A percentile compares a stretch with the other conserved stretches of the same genome.
phyloP scores from a whole-genome alignment of 2,329 filamentous ascomycete species.

The Fusarium poae region DNA sequence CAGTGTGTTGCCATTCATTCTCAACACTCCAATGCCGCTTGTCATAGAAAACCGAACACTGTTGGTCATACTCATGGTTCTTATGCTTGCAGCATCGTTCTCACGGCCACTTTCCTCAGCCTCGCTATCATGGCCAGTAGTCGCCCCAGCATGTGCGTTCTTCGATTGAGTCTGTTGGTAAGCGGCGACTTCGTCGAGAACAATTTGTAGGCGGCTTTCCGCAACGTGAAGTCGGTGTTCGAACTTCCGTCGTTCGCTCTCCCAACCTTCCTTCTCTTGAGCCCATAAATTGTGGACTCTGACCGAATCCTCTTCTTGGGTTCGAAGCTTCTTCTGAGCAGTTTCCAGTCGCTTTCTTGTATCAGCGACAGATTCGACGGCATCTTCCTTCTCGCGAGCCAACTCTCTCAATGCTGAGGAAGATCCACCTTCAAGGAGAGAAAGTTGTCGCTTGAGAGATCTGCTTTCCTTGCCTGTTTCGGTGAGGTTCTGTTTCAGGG shows the following conservation, averaged over 20 bases:
- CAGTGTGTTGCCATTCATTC: conserved; percentile 78
- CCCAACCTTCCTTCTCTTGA: conserved; percentile 86
- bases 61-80: conserved; percentile 79
- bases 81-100: conserved; percentile 77
- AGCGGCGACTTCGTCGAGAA: conserved; percentile 87
- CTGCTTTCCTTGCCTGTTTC: conserved; percentile 80
- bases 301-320: conserved; percentile 85
- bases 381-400: conserved; percentile 86
- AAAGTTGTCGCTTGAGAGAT: conserved; percentile 85
- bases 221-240: conserved; percentile 92
- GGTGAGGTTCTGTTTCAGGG: conserved; percentile 71
- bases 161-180: conserved; percentile 70
- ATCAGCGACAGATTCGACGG: conserved; percentile 78
- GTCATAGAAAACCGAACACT: conserved; percentile 80
- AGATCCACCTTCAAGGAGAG: conserved; percentile 88
- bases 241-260: conserved; percentile 82
- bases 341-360: conserved; percentile 81
- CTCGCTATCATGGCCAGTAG: conserved; percentile 65
- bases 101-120: conserved; percentile 73
- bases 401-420: conserved; percentile 87
- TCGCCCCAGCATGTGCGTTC: conserved; percentile 52
- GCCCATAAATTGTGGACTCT: conserved; percentile 85
- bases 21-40: conserved; percentile 67
- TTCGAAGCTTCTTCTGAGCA: conserved; percentile 80
- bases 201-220: conserved; percentile 83